A percentile compares a stretch with the other conserved stretches of the same genome.
These are phyloP conservation scores for Diplodia corticola DNA, from an alignment of 2,329 filamentous ascomycete species.

Conservation along the genomic window DNA sequence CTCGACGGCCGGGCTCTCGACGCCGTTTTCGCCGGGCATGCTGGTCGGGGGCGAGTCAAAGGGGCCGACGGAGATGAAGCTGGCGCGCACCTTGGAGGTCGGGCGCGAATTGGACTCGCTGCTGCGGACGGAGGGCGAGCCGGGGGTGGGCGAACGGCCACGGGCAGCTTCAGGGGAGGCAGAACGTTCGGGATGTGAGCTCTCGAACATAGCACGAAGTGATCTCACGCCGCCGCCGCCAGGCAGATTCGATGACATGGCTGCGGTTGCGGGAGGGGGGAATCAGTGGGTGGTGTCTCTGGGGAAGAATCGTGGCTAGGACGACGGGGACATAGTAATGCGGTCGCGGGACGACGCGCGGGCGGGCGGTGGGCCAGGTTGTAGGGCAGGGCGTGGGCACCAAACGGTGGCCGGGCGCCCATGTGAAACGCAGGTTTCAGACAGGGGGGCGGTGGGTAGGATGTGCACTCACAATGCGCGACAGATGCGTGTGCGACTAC, in stretches of 20 bases:
- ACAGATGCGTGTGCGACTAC: background rate
- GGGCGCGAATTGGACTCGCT: slow-evolving; percentile 37
- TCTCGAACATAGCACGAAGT: slow-evolving; percentile 53
- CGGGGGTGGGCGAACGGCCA: slow-evolving; percentile 45
- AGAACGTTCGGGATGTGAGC: slow-evolving; percentile 32
- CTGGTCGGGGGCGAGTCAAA: slow-evolving; percentile 26
- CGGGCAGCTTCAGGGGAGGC: slow-evolving; percentile 42
- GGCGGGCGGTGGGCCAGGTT: slow-evolving; percentile 12
- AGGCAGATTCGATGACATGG: slow-evolving; percentile 47
- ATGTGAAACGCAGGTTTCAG: slow-evolving; percentile 21
- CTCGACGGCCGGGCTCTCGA: slow-evolving; percentile 30
- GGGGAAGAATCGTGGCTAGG: background rate
- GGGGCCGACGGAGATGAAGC: slow-evolving; percentile 50
- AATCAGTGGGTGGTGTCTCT: slow-evolving; percentile 10
- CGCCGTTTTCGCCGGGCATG: slow-evolving; percentile 25
- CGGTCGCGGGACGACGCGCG: background rate
- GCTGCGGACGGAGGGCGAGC: slow-evolving; percentile 27
- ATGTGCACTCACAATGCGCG: slow-evolving; percentile 14
- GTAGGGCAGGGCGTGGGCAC: slow-evolving; percentile 20
- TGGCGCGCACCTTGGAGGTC: slow-evolving; percentile 49
- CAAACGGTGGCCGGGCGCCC: slow-evolving; percentile 15
- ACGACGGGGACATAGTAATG: slow-evolving; percentile 12
- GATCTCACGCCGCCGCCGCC: slow-evolving; percentile 48
- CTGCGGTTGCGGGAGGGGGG: slow-evolving; percentile 32
- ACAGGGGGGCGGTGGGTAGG: slow-evolving; percentile 1